Evolutionary conservation across 768 basidiomycete species (phyloP), one percentile per base, ranked within the genome.

Genomic region (Gymnopilus junonius): DNA sequence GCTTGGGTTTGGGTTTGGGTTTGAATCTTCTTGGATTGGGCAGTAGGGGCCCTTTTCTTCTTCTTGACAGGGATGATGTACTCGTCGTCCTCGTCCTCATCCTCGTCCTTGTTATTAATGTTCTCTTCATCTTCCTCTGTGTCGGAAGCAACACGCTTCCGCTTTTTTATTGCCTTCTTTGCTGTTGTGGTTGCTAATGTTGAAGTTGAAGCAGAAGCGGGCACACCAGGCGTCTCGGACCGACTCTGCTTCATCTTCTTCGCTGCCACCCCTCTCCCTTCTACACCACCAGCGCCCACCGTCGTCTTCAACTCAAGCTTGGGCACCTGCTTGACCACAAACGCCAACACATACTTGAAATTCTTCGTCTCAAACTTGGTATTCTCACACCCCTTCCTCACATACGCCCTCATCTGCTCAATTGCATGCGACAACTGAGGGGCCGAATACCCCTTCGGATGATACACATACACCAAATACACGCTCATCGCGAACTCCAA

Each of bases 391-490:
- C 50, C 50, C 6, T 46, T 48, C n/a, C 23, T 25, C 15, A 55
- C 46, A 11, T 54, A 45, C 17, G 65, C 58, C 17, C 72, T 74
- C 74, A 73, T 77, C 62, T 74, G 71, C 35, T 69, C 70, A 50
- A 85, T 74, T 0, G 82, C 82, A 15, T 77, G 75, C 8, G 80
- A 77, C 34, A 85, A 74, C 58, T 85, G 82, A 2, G 48, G 15
- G 3, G 20, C 29, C 0, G 48, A 1, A 71, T 70, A 31, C 80
- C 71, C 40, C 15, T 32, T 51, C 1, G 12, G 17, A n/a, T 32
- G 71, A 64, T 79, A 73, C 40, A 77, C 58, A 58, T 74, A 71
- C 20, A 87, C 77, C 64, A 85, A 68, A 59, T 79, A 74, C 20
- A 73, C 76, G 0, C 78, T 72, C 76, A 81, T 79, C 59, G 85